A percentile compares a stretch with the other conserved stretches of the same genome.
phyloP scores from a whole-genome alignment of 1,284 basidiomycete species.

The Cryptococcus sp. region DNA sequence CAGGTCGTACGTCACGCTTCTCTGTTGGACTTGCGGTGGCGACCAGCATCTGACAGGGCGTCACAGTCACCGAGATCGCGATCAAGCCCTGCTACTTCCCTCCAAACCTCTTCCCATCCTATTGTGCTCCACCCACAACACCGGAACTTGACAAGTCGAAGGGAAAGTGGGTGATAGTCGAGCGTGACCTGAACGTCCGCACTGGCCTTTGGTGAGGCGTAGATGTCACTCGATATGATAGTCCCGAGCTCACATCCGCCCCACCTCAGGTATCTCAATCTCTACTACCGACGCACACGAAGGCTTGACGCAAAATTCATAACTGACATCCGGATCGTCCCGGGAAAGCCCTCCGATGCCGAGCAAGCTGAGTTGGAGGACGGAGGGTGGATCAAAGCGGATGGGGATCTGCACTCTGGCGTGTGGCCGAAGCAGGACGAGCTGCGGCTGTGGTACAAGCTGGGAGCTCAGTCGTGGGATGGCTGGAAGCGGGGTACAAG shows the following conservation, averaged over 20 bases:
- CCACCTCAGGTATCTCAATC: slow-evolving; percentile 54
- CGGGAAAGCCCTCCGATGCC: slow-evolving; percentile 31
- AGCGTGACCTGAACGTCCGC: slow-evolving; percentile 68
- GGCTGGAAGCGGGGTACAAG: slow-evolving; percentile 1
- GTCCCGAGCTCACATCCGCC: background rate
- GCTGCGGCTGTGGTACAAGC: slow-evolving; percentile 70
- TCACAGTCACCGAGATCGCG: slow-evolving; percentile 66
- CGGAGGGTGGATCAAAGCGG: slow-evolving; percentile 35
- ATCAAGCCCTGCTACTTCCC: slow-evolving; percentile 68
- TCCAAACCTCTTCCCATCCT: slow-evolving; percentile 55
- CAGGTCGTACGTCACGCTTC: slow-evolving; percentile 57
- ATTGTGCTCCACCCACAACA: slow-evolving; percentile 68
- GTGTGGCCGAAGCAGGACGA: slow-evolving; percentile 53
- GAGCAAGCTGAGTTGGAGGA: slow-evolving; percentile 21
- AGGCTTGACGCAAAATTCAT: slow-evolving; percentile 52
- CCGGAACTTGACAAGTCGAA: slow-evolving; percentile 69
- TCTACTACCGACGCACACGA: slow-evolving; percentile 80
- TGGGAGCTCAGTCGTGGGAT: slow-evolving; percentile 25
- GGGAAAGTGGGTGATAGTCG: slow-evolving; percentile 84
- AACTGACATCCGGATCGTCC: slow-evolving; percentile 34
- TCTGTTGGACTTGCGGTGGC: background rate
- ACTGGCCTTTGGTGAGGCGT: slow-evolving; percentile 57
- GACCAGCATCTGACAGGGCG: background rate
- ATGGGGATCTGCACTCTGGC: slow-evolving; percentile 42
- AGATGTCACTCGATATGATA: background rate